Percentiles rank a stretch among this genome's conserved stretches.
Conservation (phyloP, 805 yeast genomes). For the Ogataea paradorogensis region DNA sequence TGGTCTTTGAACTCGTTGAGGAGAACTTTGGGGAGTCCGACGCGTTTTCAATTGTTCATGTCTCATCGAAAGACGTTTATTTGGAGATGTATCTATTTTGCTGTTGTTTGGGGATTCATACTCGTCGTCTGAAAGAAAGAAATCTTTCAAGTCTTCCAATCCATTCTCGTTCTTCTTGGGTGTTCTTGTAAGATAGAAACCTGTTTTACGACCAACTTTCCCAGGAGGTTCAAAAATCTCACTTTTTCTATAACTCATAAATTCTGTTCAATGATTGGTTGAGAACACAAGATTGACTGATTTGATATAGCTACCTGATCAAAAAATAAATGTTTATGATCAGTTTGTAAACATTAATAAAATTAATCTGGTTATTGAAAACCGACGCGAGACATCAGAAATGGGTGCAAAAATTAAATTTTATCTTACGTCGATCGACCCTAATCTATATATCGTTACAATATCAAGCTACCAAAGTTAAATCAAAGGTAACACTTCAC, state of each 20-base stretch:
- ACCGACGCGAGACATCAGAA: conserved; percentile 5
- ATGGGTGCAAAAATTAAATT: neutral
- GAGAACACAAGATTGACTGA: neutral
- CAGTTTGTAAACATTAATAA: conserved; percentile 9
- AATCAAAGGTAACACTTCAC: conserved; percentile 23
- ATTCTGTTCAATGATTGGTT: neutral
- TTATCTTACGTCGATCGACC: conserved; percentile 13
- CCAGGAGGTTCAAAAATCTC: conserved; percentile 49
- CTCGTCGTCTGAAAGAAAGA: conserved; percentile 52
- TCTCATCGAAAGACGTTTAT: conserved; percentile 16
- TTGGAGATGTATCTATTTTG: conserved; percentile 14
- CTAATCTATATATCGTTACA: conserved; percentile 8
- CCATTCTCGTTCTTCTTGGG: conserved; percentile 55
- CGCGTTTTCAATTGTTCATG: conserved; percentile 15
- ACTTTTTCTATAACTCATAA: conserved; percentile 29
- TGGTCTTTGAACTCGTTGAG: neutral
- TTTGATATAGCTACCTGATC: neutral
- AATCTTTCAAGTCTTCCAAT: conserved; percentile 69
- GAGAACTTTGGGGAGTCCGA: conserved; percentile 4
- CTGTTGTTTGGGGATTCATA: conserved; percentile 26
- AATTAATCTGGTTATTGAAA: conserved; percentile 6
- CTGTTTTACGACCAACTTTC: conserved; percentile 62
- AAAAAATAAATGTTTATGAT: neutral
- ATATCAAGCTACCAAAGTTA: neutral
- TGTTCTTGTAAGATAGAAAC: conserved; percentile 36